Conservation (phyloP, 345 rosid species). For the Citrus inodora region DNA sequence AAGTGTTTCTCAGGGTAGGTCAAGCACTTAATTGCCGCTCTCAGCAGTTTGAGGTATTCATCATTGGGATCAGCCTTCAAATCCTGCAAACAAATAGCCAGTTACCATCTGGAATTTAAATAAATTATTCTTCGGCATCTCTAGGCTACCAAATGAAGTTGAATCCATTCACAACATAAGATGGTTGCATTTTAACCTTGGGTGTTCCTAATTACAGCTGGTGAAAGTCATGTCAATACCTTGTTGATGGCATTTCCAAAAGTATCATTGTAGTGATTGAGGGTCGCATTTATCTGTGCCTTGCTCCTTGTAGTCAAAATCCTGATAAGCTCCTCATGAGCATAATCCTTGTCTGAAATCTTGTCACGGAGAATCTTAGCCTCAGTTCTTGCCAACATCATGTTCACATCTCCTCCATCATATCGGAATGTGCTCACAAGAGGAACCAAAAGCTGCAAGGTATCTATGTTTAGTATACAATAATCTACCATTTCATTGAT, state of each 20-base stretch:
- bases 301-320: conserved; percentile 83
- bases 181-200: neutral
- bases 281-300: conserved; percentile 69
- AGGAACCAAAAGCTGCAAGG: conserved; percentile 70
- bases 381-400: conserved; percentile 65
- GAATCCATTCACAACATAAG: neutral
- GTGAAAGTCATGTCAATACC: conserved; percentile 30
- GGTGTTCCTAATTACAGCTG: neutral
- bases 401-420: conserved; percentile 77
- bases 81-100: conserved; percentile 38
- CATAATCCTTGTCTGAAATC: conserved; percentile 62
- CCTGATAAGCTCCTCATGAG: conserved; percentile 78
- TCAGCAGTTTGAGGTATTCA: conserved; percentile 65
- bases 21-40: conserved; percentile 73
- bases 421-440: conserved; percentile 75
- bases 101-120: neutral
- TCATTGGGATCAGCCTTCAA: conserved; percentile 64
- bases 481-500: neutral
- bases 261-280: conserved; percentile 69
- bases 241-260: conserved; percentile 71
- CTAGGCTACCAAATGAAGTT: neutral
- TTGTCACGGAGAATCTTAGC: conserved; percentile 81
- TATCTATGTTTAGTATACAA: neutral
- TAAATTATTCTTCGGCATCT: neutral
- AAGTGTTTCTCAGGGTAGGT: conserved; percentile 85